Base-by-base conservation (phyloP, 1,284 basidiomycete genomes). In the Vanrija sp. region DNA sequence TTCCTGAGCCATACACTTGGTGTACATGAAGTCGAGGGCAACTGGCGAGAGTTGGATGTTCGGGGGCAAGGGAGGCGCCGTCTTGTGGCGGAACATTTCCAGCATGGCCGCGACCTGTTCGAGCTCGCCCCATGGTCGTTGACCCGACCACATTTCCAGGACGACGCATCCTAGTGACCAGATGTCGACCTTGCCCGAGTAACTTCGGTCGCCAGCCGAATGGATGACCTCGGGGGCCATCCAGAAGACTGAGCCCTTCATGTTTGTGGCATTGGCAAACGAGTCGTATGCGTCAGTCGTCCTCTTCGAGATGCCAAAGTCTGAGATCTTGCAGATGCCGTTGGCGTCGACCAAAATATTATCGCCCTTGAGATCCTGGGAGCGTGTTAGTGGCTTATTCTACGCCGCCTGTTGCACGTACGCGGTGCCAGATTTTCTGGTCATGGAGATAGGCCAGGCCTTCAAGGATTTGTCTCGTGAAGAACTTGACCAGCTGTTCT, bases 181-280 rank as follows among this genome's bases (percentile, higher is more conserved):
- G 61, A 98, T 97, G 71, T 98, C 96, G 36, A 97, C 87, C 77
- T 98, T 98, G 65, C 88, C 91, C 63, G 89, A 92, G 74, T 98
- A 98, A 35, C 86, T 86, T n/a, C 86, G 84, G 67, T 88, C 84
- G 35, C 86, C 85, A 22, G 60, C 51, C 9, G 65, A 60, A 42
- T 66, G 66, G 58, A 88, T 84, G 56, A 98, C 91, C 77, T 99
- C 95, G 1, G 95, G 96, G 7, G 96, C 95, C 95, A 98, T 99
- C 90, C 96, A 99, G 75, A 97, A 98, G 45, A 98, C 88, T 16
- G 91, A 94, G 18, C 96, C 96, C 75, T 93, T 89, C 86, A 99
- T 89, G 46, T 89, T 88, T 2, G 91, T 94, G 54, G 83, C 86
- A 49, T 65, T 60, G 23, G 83, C 87, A 54, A 83, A 82, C 57